Conservation (phyloP, 345 rosid species). For the Microthlaspi erraticum region DNA sequence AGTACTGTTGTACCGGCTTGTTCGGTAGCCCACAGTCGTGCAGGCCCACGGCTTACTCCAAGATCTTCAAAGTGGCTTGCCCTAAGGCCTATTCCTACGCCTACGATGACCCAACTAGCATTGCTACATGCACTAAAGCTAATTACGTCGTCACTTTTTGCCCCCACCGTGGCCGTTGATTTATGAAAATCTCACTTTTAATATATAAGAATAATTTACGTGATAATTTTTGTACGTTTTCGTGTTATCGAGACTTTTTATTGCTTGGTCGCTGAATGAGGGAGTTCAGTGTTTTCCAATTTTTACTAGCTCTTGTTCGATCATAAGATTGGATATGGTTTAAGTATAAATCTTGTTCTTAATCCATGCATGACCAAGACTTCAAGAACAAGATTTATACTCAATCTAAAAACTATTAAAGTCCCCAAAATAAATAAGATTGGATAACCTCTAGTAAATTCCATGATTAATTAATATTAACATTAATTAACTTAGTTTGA, state of each 20-base stretch:
- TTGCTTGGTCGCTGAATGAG: neutral
- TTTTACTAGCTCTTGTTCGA: neutral
- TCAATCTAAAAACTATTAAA: no score
- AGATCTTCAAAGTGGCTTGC: conserved; percentile 53
- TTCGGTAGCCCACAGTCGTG: conserved; percentile 53
- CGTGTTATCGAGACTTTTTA: neutral
- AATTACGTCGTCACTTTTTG: conserved; percentile 55
- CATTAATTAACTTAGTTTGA: no score
- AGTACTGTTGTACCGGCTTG: conserved; percentile 54
- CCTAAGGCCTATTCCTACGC: conserved; percentile 59
- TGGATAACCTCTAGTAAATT: no score
- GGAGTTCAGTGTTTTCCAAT: neutral
- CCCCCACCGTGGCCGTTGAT: conserved; percentile 42
- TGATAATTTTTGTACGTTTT: conserved; percentile 10
- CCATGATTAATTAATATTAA: no score
- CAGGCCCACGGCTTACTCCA: conserved; percentile 54
- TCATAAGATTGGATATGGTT: no score
- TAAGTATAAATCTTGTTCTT: no score
- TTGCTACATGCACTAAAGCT: conserved; percentile 44
- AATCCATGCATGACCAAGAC: no score
- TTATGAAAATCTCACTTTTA: neutral
- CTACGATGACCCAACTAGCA: conserved; percentile 55
- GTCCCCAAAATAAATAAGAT: no score
- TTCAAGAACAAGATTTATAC: no score
- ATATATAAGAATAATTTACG: conserved; percentile 16